Conservation (phyloP, 495 filamentous ascomycete species). For the Xylaria telfairii region DNA sequence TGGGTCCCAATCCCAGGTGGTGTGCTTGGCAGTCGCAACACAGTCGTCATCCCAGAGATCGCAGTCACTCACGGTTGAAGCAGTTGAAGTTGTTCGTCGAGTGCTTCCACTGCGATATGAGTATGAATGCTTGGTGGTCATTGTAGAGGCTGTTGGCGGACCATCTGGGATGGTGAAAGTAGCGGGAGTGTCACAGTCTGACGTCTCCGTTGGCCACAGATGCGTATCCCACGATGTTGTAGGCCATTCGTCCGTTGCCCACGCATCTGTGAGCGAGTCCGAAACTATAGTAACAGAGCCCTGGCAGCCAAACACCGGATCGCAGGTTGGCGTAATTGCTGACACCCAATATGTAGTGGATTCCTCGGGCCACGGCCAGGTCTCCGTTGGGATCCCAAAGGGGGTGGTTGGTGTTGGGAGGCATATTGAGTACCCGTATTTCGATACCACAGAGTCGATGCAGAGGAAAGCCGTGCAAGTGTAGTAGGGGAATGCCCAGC, state of each 20-base stretch:
- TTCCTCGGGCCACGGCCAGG: background rate
- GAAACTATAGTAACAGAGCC: background rate
- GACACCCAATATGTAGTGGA: background rate
- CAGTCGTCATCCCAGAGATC: constrained; percentile 18
- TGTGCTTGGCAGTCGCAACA: background rate
- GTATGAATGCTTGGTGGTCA: constrained; percentile 8
- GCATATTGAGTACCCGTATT: constrained; percentile 23
- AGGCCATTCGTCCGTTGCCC: constrained; percentile 5
- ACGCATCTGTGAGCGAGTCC: background rate
- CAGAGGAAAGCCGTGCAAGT: constrained; percentile 21
- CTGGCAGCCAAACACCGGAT: background rate
- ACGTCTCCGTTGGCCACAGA: background rate
- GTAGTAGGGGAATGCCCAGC: constrained; percentile 2
- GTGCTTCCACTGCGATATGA: constrained; percentile 4
- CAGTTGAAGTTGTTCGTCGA: constrained; percentile 15
- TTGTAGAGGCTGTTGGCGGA: background rate
- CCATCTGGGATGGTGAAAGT: background rate
- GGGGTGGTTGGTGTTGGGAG: background rate
- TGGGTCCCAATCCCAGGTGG: constrained; percentile 1
- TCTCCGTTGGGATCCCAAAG: background rate
- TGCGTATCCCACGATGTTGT: background rate
- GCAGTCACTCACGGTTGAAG: constrained; percentile 8
- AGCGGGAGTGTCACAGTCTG: background rate
- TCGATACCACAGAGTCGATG: constrained; percentile 20
- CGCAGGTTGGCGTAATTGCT: background rate